Evolutionary conservation across 208 protist species (phyloP), one percentile per base, ranked within the genome.

Genomic region (Lotmaria passim): DNA sequence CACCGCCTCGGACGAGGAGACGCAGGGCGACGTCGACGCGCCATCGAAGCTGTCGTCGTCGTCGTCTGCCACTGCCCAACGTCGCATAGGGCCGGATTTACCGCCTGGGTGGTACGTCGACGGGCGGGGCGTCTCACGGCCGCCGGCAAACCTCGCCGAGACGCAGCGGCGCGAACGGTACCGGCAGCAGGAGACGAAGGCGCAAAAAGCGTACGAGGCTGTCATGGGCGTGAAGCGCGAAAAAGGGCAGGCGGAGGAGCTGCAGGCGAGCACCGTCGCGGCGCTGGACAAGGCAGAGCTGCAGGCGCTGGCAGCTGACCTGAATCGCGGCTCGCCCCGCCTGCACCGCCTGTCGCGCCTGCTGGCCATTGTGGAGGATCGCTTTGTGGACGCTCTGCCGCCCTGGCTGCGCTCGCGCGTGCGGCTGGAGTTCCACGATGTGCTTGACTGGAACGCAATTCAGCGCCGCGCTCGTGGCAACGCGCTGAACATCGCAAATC

Each of bases 21-120:
- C 23, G 26, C 57, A 31, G 31, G 26, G 17, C 28, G 36, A 38
- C 33, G 57, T 46, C 6, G 61, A 57, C 21, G 10, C 41, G 31
- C 23, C 51, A n/a, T 7, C 34, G 15, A 41, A 6, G 19, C 26
- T 57, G 7, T 57, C 44, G 5, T 26, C 52, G 24, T 17, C 31
- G 3, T 3, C 48, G 26, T 14, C 30, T 26, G 0, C 41, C 38
- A 14, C 65, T 53, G 38, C 56, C 14, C 23, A 26, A n/a, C 50
- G 50, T 19, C 62, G 30, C 17, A 50, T 78, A 8, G 85, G 89
- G 17, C 89, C 89, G 11, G 68, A 60, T 19, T 61, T 94, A 19
- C 89, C 89, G 3, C 86, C 89, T 0, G 69, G 88, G 31, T 94
- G 89, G 86, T 87, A 86, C 41, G 82, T 94, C 6, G 86, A 92